phyloP scores from a whole-genome alignment of 352 stramenopile genomes.

The Phytophthora lateralis region DNA sequence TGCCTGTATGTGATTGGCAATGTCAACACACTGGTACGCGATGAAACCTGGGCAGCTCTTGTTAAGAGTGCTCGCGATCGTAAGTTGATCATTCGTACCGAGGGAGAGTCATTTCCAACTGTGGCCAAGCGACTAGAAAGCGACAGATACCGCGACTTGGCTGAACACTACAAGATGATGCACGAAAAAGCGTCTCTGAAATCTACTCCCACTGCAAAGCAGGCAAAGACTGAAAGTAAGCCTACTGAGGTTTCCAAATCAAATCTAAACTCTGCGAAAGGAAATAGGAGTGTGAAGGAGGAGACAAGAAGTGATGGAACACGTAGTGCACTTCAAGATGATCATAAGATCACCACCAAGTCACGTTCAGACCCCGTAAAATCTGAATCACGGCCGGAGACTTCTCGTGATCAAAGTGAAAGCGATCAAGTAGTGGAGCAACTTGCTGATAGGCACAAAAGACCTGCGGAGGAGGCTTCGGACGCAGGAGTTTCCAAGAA shows the following conservation, averaged over 20 bases:
- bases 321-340: background rate
- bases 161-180: slow-evolving; percentile 70
- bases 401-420: slow-evolving; percentile 7
- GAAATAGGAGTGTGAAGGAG: background rate
- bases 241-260: slow-evolving; percentile 10
- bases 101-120: slow-evolving; percentile 44
- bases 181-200: slow-evolving; percentile 68
- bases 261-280: slow-evolving; percentile 1
- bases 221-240: slow-evolving; percentile 9
- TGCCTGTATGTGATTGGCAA: slow-evolving; percentile 90
- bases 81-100: slow-evolving; percentile 64
- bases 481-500: slow-evolving; percentile 24
- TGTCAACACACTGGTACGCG: slow-evolving; percentile 69
- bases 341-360: slow-evolving; percentile 5
- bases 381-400: slow-evolving; percentile 7
- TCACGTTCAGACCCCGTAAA: background rate
- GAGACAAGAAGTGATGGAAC: slow-evolving; percentile 1
- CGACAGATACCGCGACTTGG: slow-evolving; percentile 44
- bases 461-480: slow-evolving; percentile 8
- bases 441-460: slow-evolving; percentile 29
- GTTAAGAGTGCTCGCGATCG: slow-evolving; percentile 74
- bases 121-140: slow-evolving; percentile 50
- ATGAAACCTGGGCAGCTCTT: slow-evolving; percentile 82
- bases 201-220: slow-evolving; percentile 14
- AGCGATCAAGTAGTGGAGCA: slow-evolving; percentile 6